Evolutionary conservation across 2,329 filamentous ascomycete genomes (phyloP).

Genomic region (Albifimbria verrucaria): DNA sequence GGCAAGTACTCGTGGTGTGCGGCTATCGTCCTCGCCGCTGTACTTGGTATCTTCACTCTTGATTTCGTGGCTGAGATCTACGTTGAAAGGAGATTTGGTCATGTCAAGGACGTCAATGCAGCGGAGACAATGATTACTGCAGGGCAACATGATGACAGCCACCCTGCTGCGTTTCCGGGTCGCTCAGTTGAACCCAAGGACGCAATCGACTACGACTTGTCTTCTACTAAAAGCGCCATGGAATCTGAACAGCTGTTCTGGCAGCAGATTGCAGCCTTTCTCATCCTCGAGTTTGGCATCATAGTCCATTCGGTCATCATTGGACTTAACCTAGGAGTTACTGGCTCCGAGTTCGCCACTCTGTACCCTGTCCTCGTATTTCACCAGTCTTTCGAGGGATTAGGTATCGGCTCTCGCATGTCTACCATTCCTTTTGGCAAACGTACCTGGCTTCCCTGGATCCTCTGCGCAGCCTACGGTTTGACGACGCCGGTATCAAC

Average conservation of each 20-base stretch:
- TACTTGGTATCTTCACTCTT: slow-evolving; percentile 47
- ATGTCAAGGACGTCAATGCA: too few relatives aligned
- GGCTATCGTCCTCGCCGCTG: slow-evolving; percentile 44
- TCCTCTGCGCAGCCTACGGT: slow-evolving; percentile 44
- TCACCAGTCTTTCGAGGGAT: slow-evolving; percentile 61
- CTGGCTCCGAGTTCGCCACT: slow-evolving; percentile 52
- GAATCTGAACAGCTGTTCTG: slow-evolving; percentile 7
- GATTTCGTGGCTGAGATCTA: slow-evolving; percentile 49
- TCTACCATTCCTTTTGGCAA: slow-evolving; percentile 43
- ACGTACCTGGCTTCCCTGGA: slow-evolving; percentile 46
- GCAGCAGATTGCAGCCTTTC: slow-evolving; percentile 41
- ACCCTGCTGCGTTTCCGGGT: too few relatives aligned
- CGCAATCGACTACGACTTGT: background rate
- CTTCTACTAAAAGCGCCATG: background rate
- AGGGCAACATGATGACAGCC: too few relatives aligned
- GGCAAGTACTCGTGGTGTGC: slow-evolving; percentile 49
- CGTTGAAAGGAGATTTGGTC: slow-evolving; percentile 45
- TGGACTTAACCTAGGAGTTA: slow-evolving; percentile 59
- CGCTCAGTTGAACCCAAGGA: too few relatives aligned
- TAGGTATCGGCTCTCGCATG: slow-evolving; percentile 60
- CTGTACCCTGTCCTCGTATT: slow-evolving; percentile 60
- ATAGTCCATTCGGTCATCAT: slow-evolving; percentile 64
- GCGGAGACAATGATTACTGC: too few relatives aligned
- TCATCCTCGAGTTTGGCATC: slow-evolving; percentile 57
- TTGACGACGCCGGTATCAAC: slow-evolving; percentile 51